A percentile compares a stretch with the other conserved stretches of the same genome.
Evolutionary conservation across 345 rosid species (phyloP).

Genomic region (Psidium guajava): DNA sequence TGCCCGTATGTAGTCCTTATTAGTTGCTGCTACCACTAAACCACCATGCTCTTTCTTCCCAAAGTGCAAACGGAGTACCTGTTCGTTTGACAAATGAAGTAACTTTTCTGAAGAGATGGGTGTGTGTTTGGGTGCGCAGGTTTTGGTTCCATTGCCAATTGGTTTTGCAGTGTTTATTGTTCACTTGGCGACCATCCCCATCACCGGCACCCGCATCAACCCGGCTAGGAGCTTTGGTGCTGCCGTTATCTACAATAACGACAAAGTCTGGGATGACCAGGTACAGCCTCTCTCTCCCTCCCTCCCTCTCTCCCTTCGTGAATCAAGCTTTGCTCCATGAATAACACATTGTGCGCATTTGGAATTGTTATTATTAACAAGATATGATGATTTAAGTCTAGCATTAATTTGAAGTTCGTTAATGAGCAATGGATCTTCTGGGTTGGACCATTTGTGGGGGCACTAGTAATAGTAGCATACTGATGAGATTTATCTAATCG

Average conservation of each 20-base stretch:
- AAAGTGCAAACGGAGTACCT: not conserved
- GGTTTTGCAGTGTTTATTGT: conserved; percentile 72
- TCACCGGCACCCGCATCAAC: conserved; percentile 63
- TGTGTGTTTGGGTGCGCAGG: conserved; percentile 4
- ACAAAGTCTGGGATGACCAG: conserved; percentile 51
- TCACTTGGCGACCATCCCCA: conserved; percentile 67
- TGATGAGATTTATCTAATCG: no score
- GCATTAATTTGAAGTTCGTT: not conserved
- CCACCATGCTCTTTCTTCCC: not conserved
- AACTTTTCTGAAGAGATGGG: not conserved
- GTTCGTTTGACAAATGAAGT: not conserved
- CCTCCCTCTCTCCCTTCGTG: not conserved
- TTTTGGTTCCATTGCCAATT: conserved; percentile 70
- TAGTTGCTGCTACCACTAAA: not conserved
- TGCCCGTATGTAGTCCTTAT: conserved; percentile 38
- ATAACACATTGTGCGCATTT: not conserved
- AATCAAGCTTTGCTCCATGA: not conserved
- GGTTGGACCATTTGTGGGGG: conserved; percentile 62
- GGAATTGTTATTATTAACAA: not conserved
- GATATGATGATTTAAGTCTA: not conserved
- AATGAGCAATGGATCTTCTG: conserved; percentile 56
- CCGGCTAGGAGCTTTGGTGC: conserved; percentile 66
- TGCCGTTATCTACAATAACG: conserved; percentile 42
- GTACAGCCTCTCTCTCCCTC: conserved; percentile 7
- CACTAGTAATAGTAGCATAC: conserved; percentile 59